These are phyloP conservation scores for Collariella sp. DNA, from an alignment of 495 filamentous ascomycete species.

Conservation along the genomic window DNA sequence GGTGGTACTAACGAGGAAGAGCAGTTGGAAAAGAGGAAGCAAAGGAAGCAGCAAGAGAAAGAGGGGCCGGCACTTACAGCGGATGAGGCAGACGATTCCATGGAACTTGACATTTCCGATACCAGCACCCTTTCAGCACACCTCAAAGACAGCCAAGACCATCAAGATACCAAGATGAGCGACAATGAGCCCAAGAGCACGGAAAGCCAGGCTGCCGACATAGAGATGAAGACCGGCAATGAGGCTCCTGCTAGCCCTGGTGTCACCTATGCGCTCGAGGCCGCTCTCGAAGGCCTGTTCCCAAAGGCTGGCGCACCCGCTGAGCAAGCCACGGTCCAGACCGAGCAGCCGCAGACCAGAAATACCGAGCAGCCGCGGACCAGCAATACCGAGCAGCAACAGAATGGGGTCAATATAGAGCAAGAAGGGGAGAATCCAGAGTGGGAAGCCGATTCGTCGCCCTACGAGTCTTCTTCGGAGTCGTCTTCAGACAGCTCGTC, in stretches of 20 bases:
- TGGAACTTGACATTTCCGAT: not conserved
- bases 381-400: slow-evolving; percentile 6
- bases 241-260: slow-evolving; percentile 25
- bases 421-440: slow-evolving; percentile 33
- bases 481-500: slow-evolving; percentile 28
- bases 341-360: not conserved
- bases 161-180: not conserved
- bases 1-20: slow-evolving; percentile 3
- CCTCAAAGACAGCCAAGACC: not conserved
- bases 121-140: not conserved
- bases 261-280: slow-evolving; percentile 39
- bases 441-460: slow-evolving; percentile 58
- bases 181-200: not conserved
- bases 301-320: slow-evolving; percentile 5
- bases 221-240: not conserved
- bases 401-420: not conserved
- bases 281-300: slow-evolving; percentile 35
- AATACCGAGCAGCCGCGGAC: slow-evolving; percentile 5
- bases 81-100: not conserved
- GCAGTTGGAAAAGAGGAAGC: slow-evolving; percentile 4
- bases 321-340: slow-evolving; percentile 12
- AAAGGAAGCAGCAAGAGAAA: not conserved
- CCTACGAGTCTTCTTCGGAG: slow-evolving; percentile 39
- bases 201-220: not conserved
- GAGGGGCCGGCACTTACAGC: not conserved